Evolutionary conservation across 202 grass and related monocot genomes (phyloP).

Genomic region (Schoenoplectus tabernaemontani): DNA sequence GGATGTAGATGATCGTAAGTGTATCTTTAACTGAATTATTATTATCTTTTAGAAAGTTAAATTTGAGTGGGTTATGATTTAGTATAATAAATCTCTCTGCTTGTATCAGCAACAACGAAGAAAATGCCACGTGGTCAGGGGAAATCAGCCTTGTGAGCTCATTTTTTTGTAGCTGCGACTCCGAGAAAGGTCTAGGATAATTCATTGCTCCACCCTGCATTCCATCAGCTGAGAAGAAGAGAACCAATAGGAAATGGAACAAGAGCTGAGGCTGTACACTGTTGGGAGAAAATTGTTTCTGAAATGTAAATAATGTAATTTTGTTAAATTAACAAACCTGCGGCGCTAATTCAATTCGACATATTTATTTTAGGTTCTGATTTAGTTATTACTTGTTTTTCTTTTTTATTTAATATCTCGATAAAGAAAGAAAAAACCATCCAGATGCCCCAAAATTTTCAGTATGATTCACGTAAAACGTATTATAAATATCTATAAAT

Average conservation of each 20-base stretch:
- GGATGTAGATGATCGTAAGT: slow-evolving; percentile 84
- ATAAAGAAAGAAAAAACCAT: no score
- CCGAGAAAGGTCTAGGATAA: not conserved
- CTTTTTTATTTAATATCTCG: no score
- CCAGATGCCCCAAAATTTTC: no score
- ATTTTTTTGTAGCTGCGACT: not conserved
- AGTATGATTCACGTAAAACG: no score
- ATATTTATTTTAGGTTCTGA: not conserved
- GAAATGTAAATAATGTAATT: slow-evolving; percentile 16
- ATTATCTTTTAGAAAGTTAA: not conserved
- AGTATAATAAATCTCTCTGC: not conserved
- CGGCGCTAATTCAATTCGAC: not conserved
- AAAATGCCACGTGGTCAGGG: slow-evolving; percentile 21
- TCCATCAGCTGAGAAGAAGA: not conserved
- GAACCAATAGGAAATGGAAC: not conserved
- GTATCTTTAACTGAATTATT: not conserved
- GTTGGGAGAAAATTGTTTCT: not conserved
- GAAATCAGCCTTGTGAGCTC: slow-evolving; percentile 10
- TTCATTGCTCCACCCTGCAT: not conserved
- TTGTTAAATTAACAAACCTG: not conserved
- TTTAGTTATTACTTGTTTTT: no score
- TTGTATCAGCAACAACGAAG: slow-evolving; percentile 18
- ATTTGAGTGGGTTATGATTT: not conserved
- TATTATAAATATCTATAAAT: no score
- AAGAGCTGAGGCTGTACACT: not conserved